phyloP scores from a whole-genome alignment of 2,329 filamentous ascomycete genomes.

The Diaporthe amygdali region DNA sequence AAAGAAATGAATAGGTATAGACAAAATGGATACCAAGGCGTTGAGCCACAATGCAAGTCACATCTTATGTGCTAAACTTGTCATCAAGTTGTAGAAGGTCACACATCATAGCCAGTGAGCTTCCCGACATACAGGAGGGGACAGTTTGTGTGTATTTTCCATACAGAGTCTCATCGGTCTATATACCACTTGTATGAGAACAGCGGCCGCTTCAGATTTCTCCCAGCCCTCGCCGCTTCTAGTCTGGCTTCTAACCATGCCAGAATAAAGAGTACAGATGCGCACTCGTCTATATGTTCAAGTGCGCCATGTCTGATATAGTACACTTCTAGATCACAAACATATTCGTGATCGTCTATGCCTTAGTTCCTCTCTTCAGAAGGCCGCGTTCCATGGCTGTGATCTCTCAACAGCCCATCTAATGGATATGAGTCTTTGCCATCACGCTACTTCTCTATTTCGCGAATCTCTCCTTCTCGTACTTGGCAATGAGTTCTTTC shows the following conservation, averaged over 20 bases:
- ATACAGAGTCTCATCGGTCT: slow-evolving; percentile 7
- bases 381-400: neutral
- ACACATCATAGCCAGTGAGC: neutral
- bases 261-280: slow-evolving; percentile 19
- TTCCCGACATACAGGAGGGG: neutral
- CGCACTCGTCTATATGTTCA: slow-evolving; percentile 14
- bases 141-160: neutral
- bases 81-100: neutral
- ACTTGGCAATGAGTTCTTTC: slow-evolving; percentile 64
- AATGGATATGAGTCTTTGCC: neutral
- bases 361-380: neutral
- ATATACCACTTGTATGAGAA: slow-evolving; percentile 11
- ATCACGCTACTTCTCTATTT: neutral
- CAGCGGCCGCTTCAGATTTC: neutral
- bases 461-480: slow-evolving; percentile 53
- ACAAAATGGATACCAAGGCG: slow-evolving; percentile 19
- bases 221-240: neutral
- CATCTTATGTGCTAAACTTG: neutral
- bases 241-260: neutral
- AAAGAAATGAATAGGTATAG: neutral
- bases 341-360: slow-evolving; percentile 7
- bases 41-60: neutral
- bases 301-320: neutral
- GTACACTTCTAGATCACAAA: slow-evolving; percentile 20
- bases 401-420: slow-evolving; percentile 16